Evolutionary conservation across 768 basidiomycete species (phyloP), one percentile per base, ranked within the genome.

Genomic region (Russula brevipes): DNA sequence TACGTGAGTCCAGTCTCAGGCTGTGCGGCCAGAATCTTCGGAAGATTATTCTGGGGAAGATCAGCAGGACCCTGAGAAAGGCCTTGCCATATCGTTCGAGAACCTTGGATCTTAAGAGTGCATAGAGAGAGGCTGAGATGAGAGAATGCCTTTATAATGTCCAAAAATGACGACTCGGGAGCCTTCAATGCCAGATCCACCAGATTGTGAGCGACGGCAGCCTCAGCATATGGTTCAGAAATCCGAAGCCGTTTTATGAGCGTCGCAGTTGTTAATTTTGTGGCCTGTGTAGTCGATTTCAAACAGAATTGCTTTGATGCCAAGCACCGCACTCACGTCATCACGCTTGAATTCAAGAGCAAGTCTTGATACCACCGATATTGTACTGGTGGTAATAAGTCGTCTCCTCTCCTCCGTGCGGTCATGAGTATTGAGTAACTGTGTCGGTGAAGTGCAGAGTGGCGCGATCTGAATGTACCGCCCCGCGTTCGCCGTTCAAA

Each of bases 261-360:
- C 92, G 97, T 96, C 0, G 94, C 94, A 14, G 94, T 84, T 2
- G 93, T 94, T 19, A 97, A 78, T 42, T 87, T 85, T 4, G 89
- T 93, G 12, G 94, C 87, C 88, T 91, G 58, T 31, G 42, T 58
- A 17, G 57, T 31, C 30, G n/a, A 50, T 35, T 36, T 30, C 57
- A 11, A 64, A 42, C 7, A n/a, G 39, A 12, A 2, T 49, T 45
- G 9, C 11, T 36, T 46, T 12, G 5, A 4, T 30, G 8, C 5
- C 0, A 38, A 33, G 19, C 31, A 33, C 12, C 46, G 24, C 35
- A 46, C 69, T 66, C 51, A 90, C 93, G 76, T 96, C 94, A 71
- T 94, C 91, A 64, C 83, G 81, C 61, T 84, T 77, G 70, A 95
- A 94, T 74, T 97, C 94, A 16, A 97, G 76, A 0, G 94, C 91